A percentile compares a stretch with the other conserved stretches of the same genome.
Conservation (phyloP, 805 yeast genomes). For the Nakazawaea holstii region DNA sequence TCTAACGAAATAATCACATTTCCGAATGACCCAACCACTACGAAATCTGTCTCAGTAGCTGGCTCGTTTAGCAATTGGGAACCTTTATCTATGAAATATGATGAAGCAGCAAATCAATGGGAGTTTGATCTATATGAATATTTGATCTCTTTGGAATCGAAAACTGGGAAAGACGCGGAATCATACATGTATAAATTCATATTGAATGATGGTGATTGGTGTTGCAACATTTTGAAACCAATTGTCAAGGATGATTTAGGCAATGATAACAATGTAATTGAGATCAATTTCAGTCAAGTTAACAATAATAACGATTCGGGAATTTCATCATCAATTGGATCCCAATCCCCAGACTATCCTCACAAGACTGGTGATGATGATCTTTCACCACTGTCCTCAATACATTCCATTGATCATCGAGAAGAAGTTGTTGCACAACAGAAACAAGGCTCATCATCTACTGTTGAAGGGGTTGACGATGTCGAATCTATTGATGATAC, state of each 20-base stretch:
- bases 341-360: slow-evolving; percentile 11
- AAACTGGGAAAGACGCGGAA: slow-evolving; percentile 8
- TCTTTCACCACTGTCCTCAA: not conserved
- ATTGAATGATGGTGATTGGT: slow-evolving; percentile 21
- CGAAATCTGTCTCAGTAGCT: slow-evolving; percentile 3
- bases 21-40: slow-evolving; percentile 6
- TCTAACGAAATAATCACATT: slow-evolving; percentile 1
- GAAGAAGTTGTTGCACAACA: not conserved
- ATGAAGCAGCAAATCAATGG: not conserved
- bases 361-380: slow-evolving; percentile 13
- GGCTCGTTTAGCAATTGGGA: slow-evolving; percentile 8
- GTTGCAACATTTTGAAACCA: slow-evolving; percentile 17
- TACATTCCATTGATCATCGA: not conserved
- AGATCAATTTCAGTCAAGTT: slow-evolving; percentile 8
- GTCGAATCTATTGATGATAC: slow-evolving; percentile 1
- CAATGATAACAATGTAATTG: slow-evolving; percentile 20
- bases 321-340: slow-evolving; percentile 1
- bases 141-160: slow-evolving; percentile 6
- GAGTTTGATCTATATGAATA: slow-evolving; percentile 10
- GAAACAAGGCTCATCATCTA: not conserved
- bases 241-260: slow-evolving; percentile 21
- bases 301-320: not conserved
- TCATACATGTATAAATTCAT: slow-evolving; percentile 23
- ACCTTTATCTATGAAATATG: slow-evolving; percentile 1
- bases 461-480: not conserved